Percentiles rank a stretch among this genome's conserved stretches.
Conservation (phyloP, 1,139 yeast species). For the Protomyces arabidopsidicola region DNA sequence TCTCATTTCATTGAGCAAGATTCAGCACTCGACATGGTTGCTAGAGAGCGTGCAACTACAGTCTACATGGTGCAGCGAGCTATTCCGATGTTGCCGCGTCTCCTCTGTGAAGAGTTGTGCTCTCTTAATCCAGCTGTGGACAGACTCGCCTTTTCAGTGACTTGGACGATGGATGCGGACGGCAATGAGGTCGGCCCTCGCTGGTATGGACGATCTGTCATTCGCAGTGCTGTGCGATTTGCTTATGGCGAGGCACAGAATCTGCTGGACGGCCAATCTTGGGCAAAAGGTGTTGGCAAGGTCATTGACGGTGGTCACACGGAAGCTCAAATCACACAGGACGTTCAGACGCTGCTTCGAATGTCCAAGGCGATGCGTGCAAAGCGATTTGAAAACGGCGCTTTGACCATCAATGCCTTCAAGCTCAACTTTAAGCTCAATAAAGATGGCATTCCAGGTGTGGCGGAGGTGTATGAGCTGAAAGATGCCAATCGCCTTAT, state of each 20-base stretch:
- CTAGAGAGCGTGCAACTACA: conserved; percentile 83
- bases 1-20: conserved; percentile 67
- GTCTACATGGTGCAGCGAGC: conserved; percentile 80
- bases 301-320: conserved; percentile 26
- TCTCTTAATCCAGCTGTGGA: conserved; percentile 61
- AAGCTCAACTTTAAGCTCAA: conserved; percentile 71
- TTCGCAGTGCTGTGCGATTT: conserved; percentile 27
- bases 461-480: conserved; percentile 64
- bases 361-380: conserved; percentile 28
- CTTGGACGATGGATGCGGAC: conserved; percentile 40
- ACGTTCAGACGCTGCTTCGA: conserved; percentile 9
- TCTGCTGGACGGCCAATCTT: conserved; percentile 26
- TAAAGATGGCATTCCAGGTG: conserved; percentile 73
- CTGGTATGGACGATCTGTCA: conserved; percentile 28
- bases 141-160: conserved; percentile 67
- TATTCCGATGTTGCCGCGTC: conserved; percentile 63
- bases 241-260: conserved; percentile 29
- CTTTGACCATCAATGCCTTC: conserved; percentile 44
- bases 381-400: conserved; percentile 55
- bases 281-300: conserved; percentile 29
- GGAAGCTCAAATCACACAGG: conserved; percentile 17
- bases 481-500: conserved; percentile 57
- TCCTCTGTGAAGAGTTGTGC: conserved; percentile 52
- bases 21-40: conserved; percentile 76
- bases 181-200: conserved; percentile 28